A percentile compares a stretch with the other conserved stretches of the same genome.
phyloP scores from a whole-genome alignment of 2,329 filamentous ascomycete species.

The Colletotrichum aenigma region DNA sequence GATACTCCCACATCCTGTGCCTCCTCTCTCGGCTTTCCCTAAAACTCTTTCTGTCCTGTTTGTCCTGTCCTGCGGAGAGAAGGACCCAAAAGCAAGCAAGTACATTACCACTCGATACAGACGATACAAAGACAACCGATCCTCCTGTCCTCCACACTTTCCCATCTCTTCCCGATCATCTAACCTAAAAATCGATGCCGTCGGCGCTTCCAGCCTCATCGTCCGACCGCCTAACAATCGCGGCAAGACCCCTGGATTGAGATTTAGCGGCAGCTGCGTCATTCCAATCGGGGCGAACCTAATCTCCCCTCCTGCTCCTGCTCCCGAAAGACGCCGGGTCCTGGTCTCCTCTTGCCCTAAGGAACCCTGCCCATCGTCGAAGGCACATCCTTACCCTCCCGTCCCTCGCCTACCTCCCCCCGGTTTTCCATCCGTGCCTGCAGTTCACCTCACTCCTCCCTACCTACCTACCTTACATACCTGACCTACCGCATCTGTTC shows the following conservation, averaged over 20 bases:
- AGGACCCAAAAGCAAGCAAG: neutral
- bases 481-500: neutral
- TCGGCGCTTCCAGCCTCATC: constrained; percentile 3
- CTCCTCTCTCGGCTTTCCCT: neutral
- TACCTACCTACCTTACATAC: neutral
- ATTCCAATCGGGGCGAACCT: neutral
- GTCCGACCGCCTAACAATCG: neutral
- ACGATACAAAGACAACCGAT: neutral
- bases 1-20: neutral
- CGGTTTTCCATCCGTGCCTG: neutral
- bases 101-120: neutral
- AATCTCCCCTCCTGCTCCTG: neutral
- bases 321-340: neutral
- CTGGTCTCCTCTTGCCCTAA: constrained; percentile 1
- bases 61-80: neutral
- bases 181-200: constrained; percentile 13
- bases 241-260: constrained; percentile 6
- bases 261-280: constrained; percentile 9
- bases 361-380: neutral
- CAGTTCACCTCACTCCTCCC: neutral
- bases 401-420: neutral
- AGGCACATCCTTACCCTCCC: neutral
- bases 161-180: neutral
- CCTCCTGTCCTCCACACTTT: neutral
- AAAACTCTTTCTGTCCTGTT: neutral